Evolutionary conservation across 148 eudicot genomes (phyloP), one percentile per base, ranked within the genome.

Genomic region (Rheum nobile): DNA sequence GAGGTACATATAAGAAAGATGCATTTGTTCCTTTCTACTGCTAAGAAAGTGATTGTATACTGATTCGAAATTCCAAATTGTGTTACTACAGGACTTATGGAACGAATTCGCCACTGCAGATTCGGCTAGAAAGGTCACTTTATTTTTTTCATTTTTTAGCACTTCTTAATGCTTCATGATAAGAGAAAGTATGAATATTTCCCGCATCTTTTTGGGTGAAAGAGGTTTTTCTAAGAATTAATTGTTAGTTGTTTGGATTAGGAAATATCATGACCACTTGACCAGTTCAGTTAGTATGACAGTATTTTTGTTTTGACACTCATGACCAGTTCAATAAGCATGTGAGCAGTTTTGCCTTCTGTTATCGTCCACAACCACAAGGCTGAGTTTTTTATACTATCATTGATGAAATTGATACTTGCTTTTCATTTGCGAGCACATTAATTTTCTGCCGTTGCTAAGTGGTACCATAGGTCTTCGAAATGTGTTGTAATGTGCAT

Each of bases 71-170:
- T 4, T 61, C 13, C 22, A 8, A 26, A 35, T 12, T 24, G 43
- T 65, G 19, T 77, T 52, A 52, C 78, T 85, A 77, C 87, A 94
- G 98, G 97, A 94, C 75, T 85, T 94, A 76, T 82, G 84, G 80
- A 91, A 88, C 75, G 90, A 91, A 75, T 95, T 95, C 39, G 0
- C 77, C 5, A 35, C 90, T 1, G 83, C 89, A 5, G 98, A 95
- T 37, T 79, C 96, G 21, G 91, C 98, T n/a, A 87, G 90, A 90
- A 79, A 90, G 98, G 98, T 95, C 8, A 38, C 10, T 71, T 54
- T 41, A 19, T 54, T 32, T 31, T 3, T 5, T 72, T 44, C 32
- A 50, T 3, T 52, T 52, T 10, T 4, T 73, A 37, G 12, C 41
- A 10, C 14, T 17, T 65, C 9, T 50, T 9, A 6, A 7, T 50